Percentiles rank a stretch among this genome's conserved stretches.
Evolutionary conservation across 1,139 yeast genomes (phyloP).

Genomic region (Blastobotrys malaysiensis): DNA sequence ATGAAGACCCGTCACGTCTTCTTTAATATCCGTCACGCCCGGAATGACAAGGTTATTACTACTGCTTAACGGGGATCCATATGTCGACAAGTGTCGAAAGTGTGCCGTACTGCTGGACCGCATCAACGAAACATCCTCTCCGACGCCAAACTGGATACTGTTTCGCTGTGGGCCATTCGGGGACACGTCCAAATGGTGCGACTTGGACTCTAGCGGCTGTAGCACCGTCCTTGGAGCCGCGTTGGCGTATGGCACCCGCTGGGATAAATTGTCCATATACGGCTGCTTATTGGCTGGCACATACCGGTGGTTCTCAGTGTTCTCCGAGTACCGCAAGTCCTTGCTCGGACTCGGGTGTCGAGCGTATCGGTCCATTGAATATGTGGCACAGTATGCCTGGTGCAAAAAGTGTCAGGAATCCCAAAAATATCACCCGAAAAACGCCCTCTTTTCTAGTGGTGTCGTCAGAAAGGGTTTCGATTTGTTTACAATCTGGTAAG

Average conservation of each 20-base stretch:
- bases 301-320: neutral
- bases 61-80: constrained; percentile 12
- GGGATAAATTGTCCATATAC: neutral
- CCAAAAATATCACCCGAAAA: too few relatives aligned
- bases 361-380: neutral
- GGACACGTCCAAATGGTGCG: neutral
- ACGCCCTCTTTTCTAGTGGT: too few relatives aligned
- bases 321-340: neutral
- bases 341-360: neutral
- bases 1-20: constrained; percentile 34
- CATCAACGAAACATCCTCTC: constrained; percentile 16
- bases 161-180: neutral
- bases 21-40: constrained; percentile 32
- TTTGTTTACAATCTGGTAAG: neutral
- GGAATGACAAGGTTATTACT: constrained; percentile 26
- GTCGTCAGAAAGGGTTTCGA: neutral
- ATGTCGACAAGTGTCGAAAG: constrained; percentile 23
- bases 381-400: neutral
- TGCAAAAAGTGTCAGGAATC: neutral
- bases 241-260: neutral
- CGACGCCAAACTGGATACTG: neutral
- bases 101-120: constrained; percentile 21
- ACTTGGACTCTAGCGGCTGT: neutral
- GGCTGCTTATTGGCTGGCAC: neutral
- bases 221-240: neutral